Percentiles rank a stretch among this genome's conserved stretches.
Conservation (phyloP, 1,284 basidiomycete genomes). For the Caloboletus firmus region DNA sequence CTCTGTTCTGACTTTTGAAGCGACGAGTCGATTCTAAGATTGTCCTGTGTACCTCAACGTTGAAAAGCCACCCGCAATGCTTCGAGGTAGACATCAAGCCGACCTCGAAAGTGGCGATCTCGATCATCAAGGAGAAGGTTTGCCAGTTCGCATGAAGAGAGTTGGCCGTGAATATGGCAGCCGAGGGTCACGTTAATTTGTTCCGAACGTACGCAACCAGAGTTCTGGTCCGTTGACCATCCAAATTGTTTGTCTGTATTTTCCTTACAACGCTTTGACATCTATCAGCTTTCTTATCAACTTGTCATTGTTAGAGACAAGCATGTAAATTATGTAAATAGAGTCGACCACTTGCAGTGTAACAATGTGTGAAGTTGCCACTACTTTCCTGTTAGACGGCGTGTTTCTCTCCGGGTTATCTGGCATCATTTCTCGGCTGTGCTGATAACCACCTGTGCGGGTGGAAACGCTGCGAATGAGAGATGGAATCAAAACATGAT, state of each 20-base stretch:
- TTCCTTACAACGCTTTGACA: too few species aligned
- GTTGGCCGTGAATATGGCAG: too few species aligned
- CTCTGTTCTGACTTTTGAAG: background rate
- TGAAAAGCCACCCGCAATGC: slow-evolving; percentile 4
- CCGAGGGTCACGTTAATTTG: background rate
- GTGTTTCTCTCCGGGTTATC: background rate
- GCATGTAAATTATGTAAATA: background rate
- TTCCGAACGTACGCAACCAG: background rate
- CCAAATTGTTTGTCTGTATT: too few species aligned
- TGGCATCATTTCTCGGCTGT: background rate
- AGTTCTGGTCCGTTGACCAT: background rate
- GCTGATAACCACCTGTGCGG: background rate
- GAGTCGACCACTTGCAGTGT: background rate
- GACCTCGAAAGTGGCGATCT: slow-evolving; percentile 5
- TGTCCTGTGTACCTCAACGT: background rate
- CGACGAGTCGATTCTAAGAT: background rate
- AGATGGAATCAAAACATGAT: too few species aligned
- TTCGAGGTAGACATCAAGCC: slow-evolving; percentile 13
- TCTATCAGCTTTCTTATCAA: too few species aligned
- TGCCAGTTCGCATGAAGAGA: slow-evolving; percentile 1
- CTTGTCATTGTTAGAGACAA: too few species aligned
- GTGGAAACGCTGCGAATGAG: background rate
- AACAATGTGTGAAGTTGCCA: background rate
- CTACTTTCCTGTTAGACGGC: background rate
- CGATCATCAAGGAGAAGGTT: slow-evolving; percentile 1